Percentiles rank a stretch among this genome's conserved stretches.
phyloP scores from a whole-genome alignment of 2,329 filamentous ascomycete species.

The Periconia sp. region DNA sequence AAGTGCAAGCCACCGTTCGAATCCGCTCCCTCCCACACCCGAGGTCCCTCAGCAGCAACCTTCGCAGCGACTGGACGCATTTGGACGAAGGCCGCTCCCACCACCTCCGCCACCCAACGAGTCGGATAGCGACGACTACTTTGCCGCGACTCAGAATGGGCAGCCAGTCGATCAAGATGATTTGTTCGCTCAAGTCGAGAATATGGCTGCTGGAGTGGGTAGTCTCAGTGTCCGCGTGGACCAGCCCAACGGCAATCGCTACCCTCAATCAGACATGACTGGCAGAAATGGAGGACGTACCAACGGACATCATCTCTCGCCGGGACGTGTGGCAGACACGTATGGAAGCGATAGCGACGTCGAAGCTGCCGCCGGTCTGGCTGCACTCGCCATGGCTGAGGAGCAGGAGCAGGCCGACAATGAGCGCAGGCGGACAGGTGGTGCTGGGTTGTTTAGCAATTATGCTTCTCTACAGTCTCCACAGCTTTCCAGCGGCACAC shows the following conservation, averaged over 20 bases:
- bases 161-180: slow-evolving; percentile 53
- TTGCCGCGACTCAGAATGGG: slow-evolving; percentile 35
- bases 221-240: slow-evolving; percentile 43
- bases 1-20: slow-evolving; percentile 33
- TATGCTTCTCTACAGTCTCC: slow-evolving; percentile 45
- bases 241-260: slow-evolving; percentile 33
- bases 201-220: slow-evolving; percentile 41
- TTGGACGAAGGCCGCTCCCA: slow-evolving; percentile 60
- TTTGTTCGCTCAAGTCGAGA: slow-evolving; percentile 59
- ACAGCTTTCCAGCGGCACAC: slow-evolving; percentile 42
- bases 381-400: slow-evolving; percentile 82
- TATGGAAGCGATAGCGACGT: slow-evolving; percentile 71
- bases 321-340: slow-evolving; percentile 29
- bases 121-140: slow-evolving; percentile 45
- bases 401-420: slow-evolving; percentile 68
- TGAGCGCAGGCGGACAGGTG: slow-evolving; percentile 60
- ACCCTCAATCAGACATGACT: slow-evolving; percentile 24
- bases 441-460: slow-evolving; percentile 55
- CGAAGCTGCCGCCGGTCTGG: slow-evolving; percentile 80
- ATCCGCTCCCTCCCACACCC: slow-evolving; percentile 51
- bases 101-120: slow-evolving; percentile 60
- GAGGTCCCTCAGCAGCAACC: slow-evolving; percentile 53
- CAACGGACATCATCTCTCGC: slow-evolving; percentile 52
- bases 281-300: slow-evolving; percentile 41
- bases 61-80: slow-evolving; percentile 54